These are phyloP conservation scores for Delphinella strobiligena DNA, from an alignment of 2,329 filamentous ascomycete species.

Conservation along the genomic window DNA sequence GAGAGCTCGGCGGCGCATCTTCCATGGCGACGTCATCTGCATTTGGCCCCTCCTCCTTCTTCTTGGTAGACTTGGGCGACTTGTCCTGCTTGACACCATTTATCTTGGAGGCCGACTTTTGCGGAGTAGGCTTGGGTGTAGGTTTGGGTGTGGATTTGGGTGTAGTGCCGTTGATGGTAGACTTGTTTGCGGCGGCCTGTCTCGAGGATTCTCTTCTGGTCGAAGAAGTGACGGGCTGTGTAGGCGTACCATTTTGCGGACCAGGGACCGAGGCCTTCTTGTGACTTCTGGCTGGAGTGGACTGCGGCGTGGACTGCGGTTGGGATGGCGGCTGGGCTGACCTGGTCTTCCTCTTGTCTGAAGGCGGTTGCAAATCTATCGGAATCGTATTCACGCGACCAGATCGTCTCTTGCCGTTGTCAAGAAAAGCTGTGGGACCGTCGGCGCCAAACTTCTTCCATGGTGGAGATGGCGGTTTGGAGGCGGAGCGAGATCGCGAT, in stretches of 20 bases:
- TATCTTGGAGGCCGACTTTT: background rate
- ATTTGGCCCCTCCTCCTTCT: background rate
- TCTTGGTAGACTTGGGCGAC: conserved; percentile 1
- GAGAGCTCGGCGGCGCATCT: background rate
- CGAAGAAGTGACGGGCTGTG: background rate
- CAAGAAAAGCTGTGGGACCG: conserved; percentile 73
- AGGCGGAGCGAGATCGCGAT: conserved; percentile 16
- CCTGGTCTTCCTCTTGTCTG: conserved; percentile 35
- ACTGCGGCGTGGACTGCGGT: no score
- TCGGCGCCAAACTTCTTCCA: conserved; percentile 83
- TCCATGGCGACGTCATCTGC: background rate
- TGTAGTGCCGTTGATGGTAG: no score
- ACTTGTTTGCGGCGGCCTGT: background rate
- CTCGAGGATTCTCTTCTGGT: background rate
- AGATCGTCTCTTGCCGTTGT: conserved; percentile 49
- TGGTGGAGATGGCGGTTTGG: conserved; percentile 44
- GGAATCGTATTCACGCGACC: conserved; percentile 43
- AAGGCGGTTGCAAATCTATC: conserved; percentile 33
- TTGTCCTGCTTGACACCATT: background rate
- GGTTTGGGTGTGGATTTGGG: no score
- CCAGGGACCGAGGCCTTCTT: no score
- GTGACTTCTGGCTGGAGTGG: no score
- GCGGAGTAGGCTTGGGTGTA: conserved; percentile 2
- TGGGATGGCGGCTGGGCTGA: no score
- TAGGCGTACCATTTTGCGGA: no score